Evolutionary conservation across 148 eudicot genomes (phyloP), one percentile per base, ranked within the genome.

Genomic region (Dianthus caryophyllus): DNA sequence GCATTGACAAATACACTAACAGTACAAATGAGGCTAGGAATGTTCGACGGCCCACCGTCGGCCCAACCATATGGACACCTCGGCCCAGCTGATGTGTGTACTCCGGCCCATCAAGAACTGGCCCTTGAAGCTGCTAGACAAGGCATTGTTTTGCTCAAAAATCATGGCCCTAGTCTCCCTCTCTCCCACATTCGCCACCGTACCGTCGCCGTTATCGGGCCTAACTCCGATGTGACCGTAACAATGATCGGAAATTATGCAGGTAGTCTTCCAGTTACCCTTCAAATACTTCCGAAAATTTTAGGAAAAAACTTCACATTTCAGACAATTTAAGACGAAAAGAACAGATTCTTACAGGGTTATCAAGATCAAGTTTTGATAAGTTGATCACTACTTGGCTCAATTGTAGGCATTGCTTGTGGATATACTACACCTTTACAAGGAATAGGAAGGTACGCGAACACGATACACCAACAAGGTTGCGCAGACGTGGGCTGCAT

Each of bases 211-310:
- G 95, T 89, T 9, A 85, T 93, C 13, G 98, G 98, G 20, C 96
- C 96, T 48, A 89, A 90, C 41, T 80, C 98, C 0, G 88, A 93
- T 66, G 96, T 72, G 18, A 93, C 96, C 0, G 76, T 69, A 1
- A 80, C 95, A 12, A 89, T 93, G 96, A 78, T 87, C 8, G 96
- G 98, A 10, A 94, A 90, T 67, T 94, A 94, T 47, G 98, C 98
- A 5, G 97, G 97, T 83, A 72, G 49, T 68, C 27, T 38, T 24
- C 33, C n/a, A n/a, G n/a, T n/a, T n/a, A n/a, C n/a, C n/a, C n/a
- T n/a, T n/a, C n/a, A n/a, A n/a, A n/a, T n/a, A n/a, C n/a, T n/a
- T n/a, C n/a, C n/a, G n/a, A n/a, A n/a, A n/a, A n/a, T n/a, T n/a
- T n/a, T n/a, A n/a, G n/a, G n/a, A n/a, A n/a, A n/a, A n/a, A n/a